phyloP scores from a whole-genome alignment of 2,329 filamentous ascomycete genomes.

The Paracoccidioides lutzii region DNA sequence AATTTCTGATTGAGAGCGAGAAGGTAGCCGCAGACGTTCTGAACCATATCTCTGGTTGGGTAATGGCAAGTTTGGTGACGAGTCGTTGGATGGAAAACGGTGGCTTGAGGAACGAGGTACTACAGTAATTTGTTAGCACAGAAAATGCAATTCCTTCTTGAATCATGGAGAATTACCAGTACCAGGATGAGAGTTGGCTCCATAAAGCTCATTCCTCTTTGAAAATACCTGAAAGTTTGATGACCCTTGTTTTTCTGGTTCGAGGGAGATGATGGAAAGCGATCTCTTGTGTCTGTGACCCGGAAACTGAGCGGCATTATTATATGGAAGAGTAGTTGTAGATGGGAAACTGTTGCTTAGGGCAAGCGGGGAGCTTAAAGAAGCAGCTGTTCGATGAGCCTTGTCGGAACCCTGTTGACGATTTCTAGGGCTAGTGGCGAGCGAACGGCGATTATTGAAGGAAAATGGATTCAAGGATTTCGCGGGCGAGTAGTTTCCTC shows the following conservation, averaged over 20 bases:
- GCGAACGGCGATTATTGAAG: constrained; percentile 25
- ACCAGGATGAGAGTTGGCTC: constrained; percentile 30
- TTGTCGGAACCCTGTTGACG: constrained; percentile 16
- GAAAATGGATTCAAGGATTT: constrained; percentile 27
- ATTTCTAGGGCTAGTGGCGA: constrained; percentile 18
- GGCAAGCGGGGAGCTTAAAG: constrained; percentile 27
- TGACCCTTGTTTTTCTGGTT: constrained; percentile 43
- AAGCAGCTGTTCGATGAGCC: constrained; percentile 28
- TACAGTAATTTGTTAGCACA: constrained; percentile 8
- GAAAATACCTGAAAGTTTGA: constrained; percentile 67
- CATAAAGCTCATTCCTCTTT: constrained; percentile 32
- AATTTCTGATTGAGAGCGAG: constrained; percentile 20
- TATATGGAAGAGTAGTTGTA: neutral
- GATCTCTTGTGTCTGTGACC: constrained; percentile 59
- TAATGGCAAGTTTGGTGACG: constrained; percentile 18
- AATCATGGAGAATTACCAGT: constrained; percentile 23
- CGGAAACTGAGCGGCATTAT: constrained; percentile 18
- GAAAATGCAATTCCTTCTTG: neutral
- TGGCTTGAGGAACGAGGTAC: constrained; percentile 23
- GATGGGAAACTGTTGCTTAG: constrained; percentile 32
- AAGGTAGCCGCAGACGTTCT: constrained; percentile 9
- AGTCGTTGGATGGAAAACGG: constrained; percentile 21
- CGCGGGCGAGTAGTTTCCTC: constrained; percentile 27
- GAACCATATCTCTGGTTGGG: constrained; percentile 23
- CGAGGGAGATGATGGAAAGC: constrained; percentile 70